Percentiles rank a stretch among this genome's conserved stretches.
These are phyloP conservation scores for Picochlorum sp. DNA, from an alignment of 139 green algal genomes.

Conservation along the genomic window DNA sequence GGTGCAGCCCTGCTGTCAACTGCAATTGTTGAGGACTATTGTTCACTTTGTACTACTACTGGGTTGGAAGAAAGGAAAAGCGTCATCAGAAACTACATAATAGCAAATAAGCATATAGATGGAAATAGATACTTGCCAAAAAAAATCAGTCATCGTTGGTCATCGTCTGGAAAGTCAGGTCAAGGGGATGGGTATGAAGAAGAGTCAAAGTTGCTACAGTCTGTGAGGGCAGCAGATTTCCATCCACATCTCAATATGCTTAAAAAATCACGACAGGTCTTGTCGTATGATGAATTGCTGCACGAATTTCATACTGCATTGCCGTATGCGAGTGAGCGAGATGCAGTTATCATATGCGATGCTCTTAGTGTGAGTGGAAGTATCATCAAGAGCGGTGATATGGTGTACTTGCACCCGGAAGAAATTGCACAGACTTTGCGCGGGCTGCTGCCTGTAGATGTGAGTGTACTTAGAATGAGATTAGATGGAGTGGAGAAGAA, in stretches of 20 bases:
- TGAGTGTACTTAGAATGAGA: background rate
- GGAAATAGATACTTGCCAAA: too few species aligned
- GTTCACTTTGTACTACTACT: too few species aligned
- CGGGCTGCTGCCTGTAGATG: slow-evolving; percentile 16
- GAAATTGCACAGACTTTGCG: slow-evolving; percentile 18
- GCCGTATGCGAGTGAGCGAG: background rate
- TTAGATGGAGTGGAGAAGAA: slow-evolving; percentile 8
- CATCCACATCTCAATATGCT: slow-evolving; percentile 2
- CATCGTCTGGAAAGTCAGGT: background rate
- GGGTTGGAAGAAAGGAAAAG: too few species aligned
- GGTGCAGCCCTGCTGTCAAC: too few species aligned
- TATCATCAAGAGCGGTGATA: slow-evolving; percentile 13
- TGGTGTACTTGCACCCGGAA: slow-evolving; percentile 18
- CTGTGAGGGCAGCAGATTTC: background rate
- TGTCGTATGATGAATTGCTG: background rate
- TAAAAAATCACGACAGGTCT: background rate
- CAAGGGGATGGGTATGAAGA: background rate
- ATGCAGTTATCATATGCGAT: slow-evolving; percentile 17
- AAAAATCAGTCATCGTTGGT: background rate
- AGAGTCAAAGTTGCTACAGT: background rate
- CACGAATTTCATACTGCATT: slow-evolving; percentile 4
- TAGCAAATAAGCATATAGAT: too few species aligned
- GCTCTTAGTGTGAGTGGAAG: slow-evolving; percentile 18
- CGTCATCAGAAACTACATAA: too few species aligned
- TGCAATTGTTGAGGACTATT: too few species aligned